Conservation (phyloP, 495 filamentous ascomycete genomes). For the Daldinia grandis region DNA sequence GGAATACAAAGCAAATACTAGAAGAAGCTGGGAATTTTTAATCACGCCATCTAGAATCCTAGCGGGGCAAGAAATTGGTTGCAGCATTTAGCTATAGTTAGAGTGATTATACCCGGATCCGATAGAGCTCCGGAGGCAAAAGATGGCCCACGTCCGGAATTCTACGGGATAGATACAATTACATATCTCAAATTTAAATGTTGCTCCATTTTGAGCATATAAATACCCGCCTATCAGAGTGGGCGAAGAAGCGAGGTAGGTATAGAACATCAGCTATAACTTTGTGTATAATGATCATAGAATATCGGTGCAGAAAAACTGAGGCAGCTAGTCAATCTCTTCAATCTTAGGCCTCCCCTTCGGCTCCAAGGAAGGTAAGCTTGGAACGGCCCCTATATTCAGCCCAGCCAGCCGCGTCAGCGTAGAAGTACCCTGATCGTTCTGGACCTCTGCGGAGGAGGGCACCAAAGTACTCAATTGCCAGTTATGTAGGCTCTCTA, state of each 20-base stretch:
- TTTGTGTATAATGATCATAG: not conserved
- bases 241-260: not conserved
- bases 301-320: not conserved
- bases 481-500: slow-evolving; percentile 78
- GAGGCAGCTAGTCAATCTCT: slow-evolving; percentile 52
- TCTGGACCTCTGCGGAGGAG: slow-evolving; percentile 14
- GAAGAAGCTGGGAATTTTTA: not conserved
- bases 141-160: not conserved
- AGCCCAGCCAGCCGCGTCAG: slow-evolving; percentile 56
- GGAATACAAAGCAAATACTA: not conserved
- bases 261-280: no score
- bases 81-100: not conserved
- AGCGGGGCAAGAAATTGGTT: not conserved
- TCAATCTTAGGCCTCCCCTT: slow-evolving; percentile 53
- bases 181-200: not conserved
- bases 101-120: not conserved
- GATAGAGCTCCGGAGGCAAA: not conserved
- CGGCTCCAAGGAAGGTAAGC: slow-evolving; percentile 29
- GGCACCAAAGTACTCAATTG: slow-evolving; percentile 62
- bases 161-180: not conserved
- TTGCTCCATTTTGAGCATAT: not conserved
- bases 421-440: slow-evolving; percentile 23
- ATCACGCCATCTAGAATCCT: not conserved
- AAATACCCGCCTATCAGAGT: not conserved
- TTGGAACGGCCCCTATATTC: slow-evolving; percentile 43